These are phyloP conservation scores for Alnus glutinosa DNA, from an alignment of 306 rosid species.

Conservation along the genomic window DNA sequence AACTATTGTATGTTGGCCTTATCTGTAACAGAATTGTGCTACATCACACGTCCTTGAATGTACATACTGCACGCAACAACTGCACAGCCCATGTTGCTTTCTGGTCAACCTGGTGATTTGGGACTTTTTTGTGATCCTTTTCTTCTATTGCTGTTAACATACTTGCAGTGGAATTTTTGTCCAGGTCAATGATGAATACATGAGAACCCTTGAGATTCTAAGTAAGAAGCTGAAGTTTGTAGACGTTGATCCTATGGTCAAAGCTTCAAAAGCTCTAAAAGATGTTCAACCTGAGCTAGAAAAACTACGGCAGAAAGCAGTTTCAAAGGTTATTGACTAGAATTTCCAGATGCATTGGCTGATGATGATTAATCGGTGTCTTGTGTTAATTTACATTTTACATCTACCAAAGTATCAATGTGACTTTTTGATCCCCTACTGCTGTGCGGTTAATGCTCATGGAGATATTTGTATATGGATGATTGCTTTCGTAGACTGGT, in stretches of 20 bases:
- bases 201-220: conserved; percentile 88
- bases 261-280: conserved; percentile 88
- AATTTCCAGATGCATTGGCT: conserved; percentile 1
- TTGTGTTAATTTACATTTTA: conserved; percentile 7
- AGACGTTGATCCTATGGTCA: conserved; percentile 84
- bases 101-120: background rate
- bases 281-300: conserved; percentile 98
- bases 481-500: background rate
- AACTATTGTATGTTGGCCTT: background rate
- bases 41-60: conserved; percentile 20
- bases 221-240: conserved; percentile 90
- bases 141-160: conserved; percentile 26
- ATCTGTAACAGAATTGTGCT: conserved; percentile 18
- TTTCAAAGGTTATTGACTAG: conserved; percentile 68
- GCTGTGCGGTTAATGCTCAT: background rate
- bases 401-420: conserved; percentile 6
- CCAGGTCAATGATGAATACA: conserved; percentile 94
- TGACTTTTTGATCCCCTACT: conserved; percentile 1
- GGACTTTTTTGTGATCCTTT: conserved; percentile 5
- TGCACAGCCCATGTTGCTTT: conserved; percentile 12
- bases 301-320: conserved; percentile 91
- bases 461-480: background rate
- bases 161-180: conserved; percentile 28
- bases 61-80: background rate
- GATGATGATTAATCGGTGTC: conserved; percentile 10